These are phyloP conservation scores for Colletotrichum phormii DNA, from an alignment of 2,329 filamentous ascomycete genomes.

Conservation along the genomic window DNA sequence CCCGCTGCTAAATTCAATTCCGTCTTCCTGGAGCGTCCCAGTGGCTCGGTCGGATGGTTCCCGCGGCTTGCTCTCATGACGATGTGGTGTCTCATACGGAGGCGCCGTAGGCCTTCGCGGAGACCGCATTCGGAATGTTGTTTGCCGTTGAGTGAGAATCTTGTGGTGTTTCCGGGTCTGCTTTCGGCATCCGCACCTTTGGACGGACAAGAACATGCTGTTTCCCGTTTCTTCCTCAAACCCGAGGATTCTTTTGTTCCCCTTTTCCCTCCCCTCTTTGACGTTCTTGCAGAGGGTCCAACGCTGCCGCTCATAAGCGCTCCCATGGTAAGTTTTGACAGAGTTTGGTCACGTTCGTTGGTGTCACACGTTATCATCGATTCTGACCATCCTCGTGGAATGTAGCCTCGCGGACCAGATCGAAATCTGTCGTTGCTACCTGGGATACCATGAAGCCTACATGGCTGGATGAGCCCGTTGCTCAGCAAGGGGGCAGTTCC, in stretches of 20 bases:
- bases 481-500: conserved; percentile 11
- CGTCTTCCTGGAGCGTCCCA: conserved; percentile 1
- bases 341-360: neutral
- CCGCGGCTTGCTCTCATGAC: conserved; percentile 19
- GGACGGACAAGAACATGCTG: conserved; percentile 9
- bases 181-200: conserved; percentile 6
- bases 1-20: neutral
- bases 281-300: neutral
- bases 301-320: conserved; percentile 7
- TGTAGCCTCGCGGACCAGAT: conserved; percentile 15
- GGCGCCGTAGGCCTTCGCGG: neutral
- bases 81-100: conserved; percentile 15
- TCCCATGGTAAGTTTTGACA: conserved; percentile 12
- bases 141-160: conserved; percentile 17
- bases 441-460: conserved; percentile 29
- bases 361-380: neutral
- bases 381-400: neutral
- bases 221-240: neutral
- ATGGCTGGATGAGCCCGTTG: conserved; percentile 21
- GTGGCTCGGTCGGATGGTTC: neutral
- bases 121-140: conserved; percentile 25
- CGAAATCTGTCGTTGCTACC: conserved; percentile 1
- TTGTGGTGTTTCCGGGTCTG: neutral
- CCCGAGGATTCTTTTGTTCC: neutral
- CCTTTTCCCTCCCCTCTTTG: neutral